These are phyloP conservation scores for Golubevia sp. DNA, from an alignment of 1,284 basidiomycete genomes.

Conservation along the genomic window DNA sequence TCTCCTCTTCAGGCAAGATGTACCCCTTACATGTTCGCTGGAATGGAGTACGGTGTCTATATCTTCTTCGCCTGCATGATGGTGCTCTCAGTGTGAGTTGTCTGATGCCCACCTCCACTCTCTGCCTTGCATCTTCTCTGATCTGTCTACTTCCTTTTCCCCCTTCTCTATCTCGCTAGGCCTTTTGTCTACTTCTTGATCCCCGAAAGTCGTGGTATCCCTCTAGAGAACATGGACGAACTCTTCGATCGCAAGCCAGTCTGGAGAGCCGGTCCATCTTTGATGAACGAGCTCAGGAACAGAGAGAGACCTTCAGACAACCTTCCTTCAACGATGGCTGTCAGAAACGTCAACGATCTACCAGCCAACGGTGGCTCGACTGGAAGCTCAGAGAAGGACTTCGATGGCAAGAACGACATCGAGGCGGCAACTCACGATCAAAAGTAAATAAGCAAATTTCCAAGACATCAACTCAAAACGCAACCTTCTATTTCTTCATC, in stretches of 20 bases:
- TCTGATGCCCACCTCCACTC: no score
- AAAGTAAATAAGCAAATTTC: no score
- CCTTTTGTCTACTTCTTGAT: conserved; percentile 18
- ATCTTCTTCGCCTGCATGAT: conserved; percentile 47
- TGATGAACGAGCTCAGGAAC: background rate
- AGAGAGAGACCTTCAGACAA: background rate
- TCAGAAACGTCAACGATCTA: background rate
- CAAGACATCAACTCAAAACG: no score
- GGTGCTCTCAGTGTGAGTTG: background rate
- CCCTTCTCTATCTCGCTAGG: conserved; percentile 14
- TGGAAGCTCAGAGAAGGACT: background rate
- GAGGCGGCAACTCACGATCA: no score
- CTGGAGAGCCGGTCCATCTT: background rate
- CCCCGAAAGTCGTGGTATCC: conserved; percentile 14
- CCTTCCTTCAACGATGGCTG: background rate
- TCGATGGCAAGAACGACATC: background rate
- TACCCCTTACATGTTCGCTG: conserved; percentile 50
- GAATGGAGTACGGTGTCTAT: conserved; percentile 44
- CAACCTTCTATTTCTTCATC: no score
- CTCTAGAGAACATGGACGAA: conserved; percentile 16
- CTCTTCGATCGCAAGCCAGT: conserved; percentile 8
- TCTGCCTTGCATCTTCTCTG: no score
- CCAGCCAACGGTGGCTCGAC: background rate
- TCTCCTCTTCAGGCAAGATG: conserved; percentile 37
- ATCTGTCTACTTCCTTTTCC: conserved; percentile 11